These are phyloP conservation scores for Ocimum tenuiflorum DNA, from an alignment of 257 asterid species.

Conservation along the genomic window DNA sequence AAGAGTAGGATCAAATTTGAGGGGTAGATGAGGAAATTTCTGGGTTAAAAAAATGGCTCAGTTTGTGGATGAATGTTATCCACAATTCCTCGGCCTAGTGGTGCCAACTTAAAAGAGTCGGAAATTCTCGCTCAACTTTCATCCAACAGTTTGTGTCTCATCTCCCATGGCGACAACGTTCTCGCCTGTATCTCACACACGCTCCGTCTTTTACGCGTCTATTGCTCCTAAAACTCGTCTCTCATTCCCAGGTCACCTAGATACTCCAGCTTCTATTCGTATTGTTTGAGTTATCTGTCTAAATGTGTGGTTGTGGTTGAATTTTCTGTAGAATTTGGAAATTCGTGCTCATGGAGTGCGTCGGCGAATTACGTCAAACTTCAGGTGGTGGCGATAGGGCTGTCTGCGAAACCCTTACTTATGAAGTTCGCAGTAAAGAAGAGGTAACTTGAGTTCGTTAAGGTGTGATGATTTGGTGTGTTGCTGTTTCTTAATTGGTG, in stretches of 20 bases:
- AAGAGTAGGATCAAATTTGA: not conserved
- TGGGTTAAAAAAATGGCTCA: slow-evolving; percentile 1
- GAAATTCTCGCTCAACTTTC: slow-evolving; percentile 21
- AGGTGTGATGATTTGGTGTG: not conserved
- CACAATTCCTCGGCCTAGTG: slow-evolving; percentile 13
- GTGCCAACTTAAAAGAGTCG: not conserved
- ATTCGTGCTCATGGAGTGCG: slow-evolving; percentile 46
- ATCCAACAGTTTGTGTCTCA: slow-evolving; percentile 24
- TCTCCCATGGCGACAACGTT: slow-evolving; percentile 52
- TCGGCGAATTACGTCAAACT: slow-evolving; percentile 58
- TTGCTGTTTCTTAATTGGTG: not conserved
- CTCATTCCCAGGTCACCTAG: slow-evolving; percentile 28
- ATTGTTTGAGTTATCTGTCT: not conserved
- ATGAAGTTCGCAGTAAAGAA: slow-evolving; percentile 28
- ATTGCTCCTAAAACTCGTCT: slow-evolving; percentile 34
- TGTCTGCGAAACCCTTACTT: slow-evolving; percentile 33
- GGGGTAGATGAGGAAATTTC: not conserved
- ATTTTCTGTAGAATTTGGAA: slow-evolving; percentile 38
- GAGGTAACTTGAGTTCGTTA: slow-evolving; percentile 37
- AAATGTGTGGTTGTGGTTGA: not conserved
- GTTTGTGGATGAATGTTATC: slow-evolving; percentile 26
- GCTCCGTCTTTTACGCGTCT: slow-evolving; percentile 42
- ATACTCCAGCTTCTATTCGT: not conserved
- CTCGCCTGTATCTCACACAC: slow-evolving; percentile 52
- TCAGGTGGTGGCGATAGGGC: slow-evolving; percentile 33